Evolutionary conservation across 179 eudicot species (phyloP).

Genomic region (Nepenthes alata): DNA sequence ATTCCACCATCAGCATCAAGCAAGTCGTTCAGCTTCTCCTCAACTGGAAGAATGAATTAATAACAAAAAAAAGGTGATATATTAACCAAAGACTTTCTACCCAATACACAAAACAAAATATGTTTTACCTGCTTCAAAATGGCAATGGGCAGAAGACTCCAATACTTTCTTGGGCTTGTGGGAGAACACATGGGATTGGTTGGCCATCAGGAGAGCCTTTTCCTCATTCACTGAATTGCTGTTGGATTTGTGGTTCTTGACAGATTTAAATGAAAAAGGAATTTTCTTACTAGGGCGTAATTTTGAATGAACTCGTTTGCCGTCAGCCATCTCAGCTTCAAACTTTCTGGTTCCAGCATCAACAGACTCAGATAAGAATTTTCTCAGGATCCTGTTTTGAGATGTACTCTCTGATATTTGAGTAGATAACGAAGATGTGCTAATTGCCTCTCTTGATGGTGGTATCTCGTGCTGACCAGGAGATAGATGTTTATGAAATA

Average conservation of each 20-base stretch:
- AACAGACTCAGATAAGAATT: constrained; percentile 19
- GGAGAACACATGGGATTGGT: constrained; percentile 24
- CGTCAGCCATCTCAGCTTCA: constrained; percentile 20
- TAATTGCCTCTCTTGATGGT: constrained; percentile 8
- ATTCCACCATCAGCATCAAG: constrained; percentile 88
- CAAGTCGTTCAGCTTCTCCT: constrained; percentile 78
- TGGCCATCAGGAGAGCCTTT: constrained; percentile 21
- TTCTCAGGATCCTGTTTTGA: constrained; percentile 9
- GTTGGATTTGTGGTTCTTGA: constrained; percentile 39
- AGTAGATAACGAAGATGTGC: constrained; percentile 11
- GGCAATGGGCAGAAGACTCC: constrained; percentile 41
- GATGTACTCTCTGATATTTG: constrained; percentile 21
- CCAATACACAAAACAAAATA: neutral
- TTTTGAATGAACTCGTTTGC: constrained; percentile 5
- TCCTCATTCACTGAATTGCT: constrained; percentile 16
- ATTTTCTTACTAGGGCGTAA: constrained; percentile 18
- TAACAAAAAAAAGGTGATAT: neutral
- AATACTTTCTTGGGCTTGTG: constrained; percentile 41
- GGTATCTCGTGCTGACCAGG: constrained; percentile 15
- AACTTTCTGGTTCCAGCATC: constrained; percentile 27
- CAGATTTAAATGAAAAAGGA: constrained; percentile 30
- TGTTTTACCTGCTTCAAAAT: constrained; percentile 59
- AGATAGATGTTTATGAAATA: constrained; percentile 13
- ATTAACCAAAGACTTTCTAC: neutral
- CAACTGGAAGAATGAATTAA: constrained; percentile 41